phyloP scores from a whole-genome alignment of 495 filamentous ascomycete genomes.

The Xylaria flabelliformis region DNA sequence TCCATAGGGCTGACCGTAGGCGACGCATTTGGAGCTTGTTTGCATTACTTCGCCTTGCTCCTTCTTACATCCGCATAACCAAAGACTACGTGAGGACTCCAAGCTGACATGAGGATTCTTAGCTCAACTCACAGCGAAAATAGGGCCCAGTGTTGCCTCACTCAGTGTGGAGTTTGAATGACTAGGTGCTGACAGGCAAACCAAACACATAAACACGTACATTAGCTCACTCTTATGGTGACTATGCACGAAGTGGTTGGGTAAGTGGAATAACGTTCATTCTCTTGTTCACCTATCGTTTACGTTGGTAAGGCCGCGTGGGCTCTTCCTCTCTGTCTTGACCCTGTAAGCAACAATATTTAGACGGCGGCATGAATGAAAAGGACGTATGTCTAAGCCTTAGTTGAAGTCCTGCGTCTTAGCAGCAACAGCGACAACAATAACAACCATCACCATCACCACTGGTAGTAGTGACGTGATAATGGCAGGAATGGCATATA shows the following conservation, averaged over 20 bases:
- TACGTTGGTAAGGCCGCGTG: background rate
- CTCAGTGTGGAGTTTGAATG: background rate
- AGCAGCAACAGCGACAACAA: background rate
- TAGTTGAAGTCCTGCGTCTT: background rate
- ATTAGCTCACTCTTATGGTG: conserved; percentile 15
- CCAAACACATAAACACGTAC: background rate
- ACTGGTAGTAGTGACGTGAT: background rate
- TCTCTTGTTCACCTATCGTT: conserved; percentile 5
- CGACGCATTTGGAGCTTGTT: background rate
- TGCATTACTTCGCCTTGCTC: background rate
- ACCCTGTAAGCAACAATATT: background rate
- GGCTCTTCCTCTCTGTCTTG: background rate
- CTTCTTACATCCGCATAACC: background rate
- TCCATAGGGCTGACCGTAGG: conserved; percentile 25
- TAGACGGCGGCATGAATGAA: background rate
- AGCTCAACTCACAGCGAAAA: background rate
- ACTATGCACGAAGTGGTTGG: conserved; percentile 23
- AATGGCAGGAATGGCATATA: background rate
- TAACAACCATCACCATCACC: background rate
- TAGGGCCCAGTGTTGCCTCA: conserved; percentile 9
- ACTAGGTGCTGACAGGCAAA: conserved; percentile 5
- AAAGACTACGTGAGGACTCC: background rate
- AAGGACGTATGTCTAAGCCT: conserved; percentile 3
- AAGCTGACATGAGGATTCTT: conserved; percentile 18
- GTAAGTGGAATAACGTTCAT: conserved; percentile 25